These are phyloP conservation scores for Cymodocea nodosa DNA, from an alignment of 116 monocot species.

Conservation along the genomic window DNA sequence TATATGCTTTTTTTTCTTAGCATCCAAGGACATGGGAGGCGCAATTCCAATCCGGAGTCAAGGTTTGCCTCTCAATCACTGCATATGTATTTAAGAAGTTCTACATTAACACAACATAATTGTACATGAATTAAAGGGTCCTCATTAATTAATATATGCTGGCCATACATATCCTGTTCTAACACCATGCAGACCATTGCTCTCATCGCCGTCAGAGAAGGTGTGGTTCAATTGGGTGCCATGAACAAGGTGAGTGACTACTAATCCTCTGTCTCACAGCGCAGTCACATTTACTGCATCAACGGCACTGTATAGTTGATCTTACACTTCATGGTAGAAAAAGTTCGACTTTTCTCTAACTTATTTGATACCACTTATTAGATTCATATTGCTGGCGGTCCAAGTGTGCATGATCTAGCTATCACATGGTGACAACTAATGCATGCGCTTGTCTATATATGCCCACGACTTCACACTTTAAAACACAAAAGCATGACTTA, in stretches of 20 bases:
- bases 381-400: neutral
- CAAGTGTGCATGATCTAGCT: too few relatives aligned
- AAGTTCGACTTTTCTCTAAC: neutral
- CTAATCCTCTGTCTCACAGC: neutral
- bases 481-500: too few relatives aligned
- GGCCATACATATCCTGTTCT: too few relatives aligned
- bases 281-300: neutral
- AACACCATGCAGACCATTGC: slow-evolving; percentile 51
- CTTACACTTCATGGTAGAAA: too few relatives aligned
- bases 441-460: neutral
- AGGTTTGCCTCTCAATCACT: slow-evolving; percentile 20
- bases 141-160: too few relatives aligned
- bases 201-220: slow-evolving; percentile 56
- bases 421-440: neutral
- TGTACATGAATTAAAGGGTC: too few relatives aligned
- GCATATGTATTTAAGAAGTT: neutral
- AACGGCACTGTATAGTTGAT: too few relatives aligned
- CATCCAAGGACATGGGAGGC: slow-evolving; percentile 74
- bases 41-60: slow-evolving; percentile 63
- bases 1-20: slow-evolving; percentile 8
- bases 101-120: too few relatives aligned
- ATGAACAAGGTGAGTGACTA: slow-evolving; percentile 24
- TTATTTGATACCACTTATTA: neutral
- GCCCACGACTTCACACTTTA: neutral
- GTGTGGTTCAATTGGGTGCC: slow-evolving; percentile 61